phyloP scores from a whole-genome alignment of 2,329 filamentous ascomycete species.

The Pseudocercospora musae region DNA sequence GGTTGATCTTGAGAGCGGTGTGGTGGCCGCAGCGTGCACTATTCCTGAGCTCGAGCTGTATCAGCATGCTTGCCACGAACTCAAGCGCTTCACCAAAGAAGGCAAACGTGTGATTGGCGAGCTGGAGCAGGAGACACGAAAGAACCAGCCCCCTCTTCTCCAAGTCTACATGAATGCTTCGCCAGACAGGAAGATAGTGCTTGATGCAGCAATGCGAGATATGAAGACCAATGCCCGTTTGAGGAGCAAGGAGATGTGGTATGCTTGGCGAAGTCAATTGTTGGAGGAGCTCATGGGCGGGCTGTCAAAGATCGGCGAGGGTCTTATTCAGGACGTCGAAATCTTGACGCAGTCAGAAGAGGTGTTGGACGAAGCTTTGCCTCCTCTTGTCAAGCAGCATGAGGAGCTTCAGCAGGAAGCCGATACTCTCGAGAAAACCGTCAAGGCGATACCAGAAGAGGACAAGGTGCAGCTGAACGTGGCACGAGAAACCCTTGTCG shows the following conservation, averaged over 20 bases:
- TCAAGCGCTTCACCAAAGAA: slow-evolving; percentile 95
- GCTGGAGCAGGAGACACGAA: slow-evolving; percentile 82
- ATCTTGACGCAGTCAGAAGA: slow-evolving; percentile 65
- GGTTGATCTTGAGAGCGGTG: slow-evolving; percentile 65
- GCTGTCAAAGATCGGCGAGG: slow-evolving; percentile 69
- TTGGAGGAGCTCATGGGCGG: slow-evolving; percentile 78
- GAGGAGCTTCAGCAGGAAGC: slow-evolving; percentile 62
- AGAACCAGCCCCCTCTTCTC: slow-evolving; percentile 88
- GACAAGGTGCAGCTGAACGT: slow-evolving; percentile 74
- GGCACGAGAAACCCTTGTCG: slow-evolving; percentile 65
- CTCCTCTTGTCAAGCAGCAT: slow-evolving; percentile 59
- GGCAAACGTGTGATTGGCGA: slow-evolving; percentile 85
- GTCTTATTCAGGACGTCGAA: slow-evolving; percentile 71
- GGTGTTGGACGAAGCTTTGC: slow-evolving; percentile 65
- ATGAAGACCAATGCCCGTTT: slow-evolving; percentile 89
- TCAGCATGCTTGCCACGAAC: slow-evolving; percentile 87
- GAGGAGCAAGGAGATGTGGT: slow-evolving; percentile 94
- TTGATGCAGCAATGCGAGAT: slow-evolving; percentile 98
- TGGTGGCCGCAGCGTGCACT: slow-evolving; percentile 85
- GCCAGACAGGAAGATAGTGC: slow-evolving; percentile 75
- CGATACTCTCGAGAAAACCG: slow-evolving; percentile 63
- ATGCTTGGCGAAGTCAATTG: slow-evolving; percentile 92
- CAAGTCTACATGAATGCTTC: slow-evolving; percentile 84
- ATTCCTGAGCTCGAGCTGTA: slow-evolving; percentile 92
- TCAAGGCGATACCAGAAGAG: slow-evolving; percentile 71